Percentiles rank a stretch among this genome's conserved stretches.
phyloP scores from a whole-genome alignment of 129 eudicot species.

The Flaveria brownii region DNA sequence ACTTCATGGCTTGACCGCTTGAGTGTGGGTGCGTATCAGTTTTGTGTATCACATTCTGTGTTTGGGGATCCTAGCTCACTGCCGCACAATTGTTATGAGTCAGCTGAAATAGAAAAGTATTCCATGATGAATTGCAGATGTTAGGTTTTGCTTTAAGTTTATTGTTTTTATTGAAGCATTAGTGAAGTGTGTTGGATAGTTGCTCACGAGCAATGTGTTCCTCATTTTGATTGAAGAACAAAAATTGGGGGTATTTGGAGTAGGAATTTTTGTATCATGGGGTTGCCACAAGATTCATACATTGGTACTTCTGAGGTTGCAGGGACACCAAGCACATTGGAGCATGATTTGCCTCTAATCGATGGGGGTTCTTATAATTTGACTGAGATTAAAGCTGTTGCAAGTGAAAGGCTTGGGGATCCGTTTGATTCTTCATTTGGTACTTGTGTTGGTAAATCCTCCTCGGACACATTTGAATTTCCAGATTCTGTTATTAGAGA shows the following conservation, averaged over 20 bases:
- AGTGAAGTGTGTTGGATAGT: slow-evolving; percentile 1
- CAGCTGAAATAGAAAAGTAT: neutral
- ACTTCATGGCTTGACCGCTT: slow-evolving; percentile 7
- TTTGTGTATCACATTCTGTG: too few species aligned
- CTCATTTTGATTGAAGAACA: slow-evolving; percentile 25
- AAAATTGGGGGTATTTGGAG: slow-evolving; percentile 17
- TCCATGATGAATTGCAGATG: slow-evolving; percentile 20
- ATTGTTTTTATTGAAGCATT: slow-evolving; percentile 15
- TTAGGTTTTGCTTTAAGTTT: slow-evolving; percentile 26
- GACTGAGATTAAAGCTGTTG: slow-evolving; percentile 32
- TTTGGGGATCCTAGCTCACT: neutral
- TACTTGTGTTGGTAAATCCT: slow-evolving; percentile 33
- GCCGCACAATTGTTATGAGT: too few species aligned
- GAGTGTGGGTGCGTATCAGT: neutral
- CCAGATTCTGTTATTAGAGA: slow-evolving; percentile 41
- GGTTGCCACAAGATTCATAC: slow-evolving; percentile 67
- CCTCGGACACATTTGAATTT: slow-evolving; percentile 26
- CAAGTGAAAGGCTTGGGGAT: slow-evolving; percentile 30
- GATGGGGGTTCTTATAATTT: slow-evolving; percentile 37
- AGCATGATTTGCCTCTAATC: slow-evolving; percentile 30
- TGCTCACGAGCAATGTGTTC: slow-evolving; percentile 16
- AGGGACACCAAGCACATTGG: slow-evolving; percentile 36
- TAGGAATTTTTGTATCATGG: slow-evolving; percentile 42
- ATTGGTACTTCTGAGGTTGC: slow-evolving; percentile 39
- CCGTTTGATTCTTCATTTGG: slow-evolving; percentile 35